Evolutionary conservation across 2,329 filamentous ascomycete genomes (phyloP), one percentile per base, ranked within the genome.

Genomic region (Paraphaeosphaeria sporulosa): DNA sequence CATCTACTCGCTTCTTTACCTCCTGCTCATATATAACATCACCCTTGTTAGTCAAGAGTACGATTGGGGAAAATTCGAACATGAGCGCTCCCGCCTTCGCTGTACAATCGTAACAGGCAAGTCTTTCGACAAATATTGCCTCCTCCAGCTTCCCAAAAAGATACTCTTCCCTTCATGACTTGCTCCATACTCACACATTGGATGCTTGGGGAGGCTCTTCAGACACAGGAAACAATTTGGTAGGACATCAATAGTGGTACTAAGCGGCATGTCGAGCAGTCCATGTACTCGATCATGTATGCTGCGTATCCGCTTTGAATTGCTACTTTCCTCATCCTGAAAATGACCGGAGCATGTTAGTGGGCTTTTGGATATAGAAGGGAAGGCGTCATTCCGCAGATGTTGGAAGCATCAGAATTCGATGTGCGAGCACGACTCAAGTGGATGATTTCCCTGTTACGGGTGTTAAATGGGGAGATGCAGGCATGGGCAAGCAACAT

Each of bases 341-440:
- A 67, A 4, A 75, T 75, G 72, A 75, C 71, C 4, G 60, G 56
- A 13, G 62, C 67, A 3, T 76, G 73, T 47, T 75, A 72, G 69
- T 75, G 66, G 69, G 68, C 72, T 1, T 75, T 69, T 55, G 72
- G 68, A 2, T 74, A 71, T 50, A 67, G 63, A 19, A 66, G 72
- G 3, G 72, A 74, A 61, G 72, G 71, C 1, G 73, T 71, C 48
- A 73, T 74, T 27, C 73, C 73, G 19, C 73, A 75, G 43, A 74
- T 75, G 72, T 75, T 72, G 71, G 73, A 4, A 75, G 70, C 21
- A 70, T 77, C 17, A 65, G 70, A 49, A 63, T 69, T 9, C 60
- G 75, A 4, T 75, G 70, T 55, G 66, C 71, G 3, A 63, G 68
- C 4, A 73, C 70, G 7, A 72, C 63, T 13, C 59, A 70, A 25